phyloP scores from a whole-genome alignment of 2,329 filamentous ascomycete genomes.

The Colletotrichum aenigma region DNA sequence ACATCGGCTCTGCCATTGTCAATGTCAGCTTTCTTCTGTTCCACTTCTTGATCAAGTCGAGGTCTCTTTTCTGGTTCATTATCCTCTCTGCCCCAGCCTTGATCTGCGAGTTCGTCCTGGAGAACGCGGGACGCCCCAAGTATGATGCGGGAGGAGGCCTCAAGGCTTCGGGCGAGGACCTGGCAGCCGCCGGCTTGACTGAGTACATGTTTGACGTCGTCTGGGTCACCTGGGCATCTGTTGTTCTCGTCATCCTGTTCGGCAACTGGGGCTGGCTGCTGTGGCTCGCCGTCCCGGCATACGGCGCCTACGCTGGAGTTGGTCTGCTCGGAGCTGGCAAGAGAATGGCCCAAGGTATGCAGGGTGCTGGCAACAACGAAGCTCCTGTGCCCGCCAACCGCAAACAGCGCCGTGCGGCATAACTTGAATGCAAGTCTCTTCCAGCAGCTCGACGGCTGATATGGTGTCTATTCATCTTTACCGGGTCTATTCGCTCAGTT shows the following conservation, averaged over 20 bases:
- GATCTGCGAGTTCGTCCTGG: conserved; percentile 83
- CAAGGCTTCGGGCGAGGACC: conserved; percentile 81
- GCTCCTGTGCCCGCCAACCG: conserved; percentile 50
- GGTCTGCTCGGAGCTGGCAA: conserved; percentile 59
- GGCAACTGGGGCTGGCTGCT: conserved; percentile 77
- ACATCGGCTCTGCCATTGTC: conserved; percentile 73
- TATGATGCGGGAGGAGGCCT: conserved; percentile 72
- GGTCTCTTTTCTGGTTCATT: conserved; percentile 71
- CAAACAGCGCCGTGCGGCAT: conserved; percentile 59
- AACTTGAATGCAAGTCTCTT: conserved; percentile 13
- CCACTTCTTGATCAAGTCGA: conserved; percentile 69
- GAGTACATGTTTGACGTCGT: conserved; percentile 98
- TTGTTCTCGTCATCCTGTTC: conserved; percentile 73
- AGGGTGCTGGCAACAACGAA: conserved; percentile 31
- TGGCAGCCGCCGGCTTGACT: conserved; percentile 85
- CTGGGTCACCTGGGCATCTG: conserved; percentile 89
- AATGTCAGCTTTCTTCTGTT: conserved; percentile 78
- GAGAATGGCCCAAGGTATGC: conserved; percentile 53
- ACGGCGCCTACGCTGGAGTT: conserved; percentile 58
- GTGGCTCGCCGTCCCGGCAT: conserved; percentile 60
- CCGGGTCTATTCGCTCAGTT: background rate
- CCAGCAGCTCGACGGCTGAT: background rate
- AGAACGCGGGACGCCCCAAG: conserved; percentile 80
- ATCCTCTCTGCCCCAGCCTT: conserved; percentile 77
- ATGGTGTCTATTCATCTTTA: background rate